Percentiles rank a stretch among this genome's conserved stretches.
Conservation (phyloP, 805 yeast genomes). For the Candida anglica region DNA sequence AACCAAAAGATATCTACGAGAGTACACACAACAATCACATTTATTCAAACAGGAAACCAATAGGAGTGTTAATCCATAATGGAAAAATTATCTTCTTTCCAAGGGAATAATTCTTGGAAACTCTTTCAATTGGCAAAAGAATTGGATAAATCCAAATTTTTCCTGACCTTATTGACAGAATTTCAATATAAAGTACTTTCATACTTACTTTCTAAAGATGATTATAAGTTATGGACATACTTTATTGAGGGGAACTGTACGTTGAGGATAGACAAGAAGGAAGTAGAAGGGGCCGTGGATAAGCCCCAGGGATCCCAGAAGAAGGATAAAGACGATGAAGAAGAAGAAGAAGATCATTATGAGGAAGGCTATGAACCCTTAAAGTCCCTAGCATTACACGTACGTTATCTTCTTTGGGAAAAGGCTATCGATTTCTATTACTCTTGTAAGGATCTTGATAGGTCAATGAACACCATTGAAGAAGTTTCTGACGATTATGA, state of each 20-base stretch:
- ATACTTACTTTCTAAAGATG: constrained; percentile 24
- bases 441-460: constrained; percentile 16
- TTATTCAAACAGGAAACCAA: no score
- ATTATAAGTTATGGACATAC: constrained; percentile 28
- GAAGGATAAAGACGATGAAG: constrained; percentile 19
- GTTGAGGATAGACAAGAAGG: constrained; percentile 12
- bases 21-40: no score
- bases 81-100: constrained; percentile 38
- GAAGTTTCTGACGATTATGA: constrained; percentile 33
- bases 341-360: constrained; percentile 29
- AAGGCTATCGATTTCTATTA: constrained; percentile 54
- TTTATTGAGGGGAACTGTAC: constrained; percentile 38
- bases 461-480: constrained; percentile 18
- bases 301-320: not conserved
- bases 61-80: no score
- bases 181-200: constrained; percentile 28
- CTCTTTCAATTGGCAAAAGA: constrained; percentile 33
- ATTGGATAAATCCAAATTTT: constrained; percentile 26
- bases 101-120: constrained; percentile 24
- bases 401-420: constrained; percentile 70
- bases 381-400: constrained; percentile 49
- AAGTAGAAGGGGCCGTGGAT: constrained; percentile 1
- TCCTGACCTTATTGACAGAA: constrained; percentile 32
- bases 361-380: constrained; percentile 39
- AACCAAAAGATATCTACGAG: no score